Base-by-base conservation (phyloP, 768 basidiomycete genomes). In the Rubroboletus pulcherrimus region DNA sequence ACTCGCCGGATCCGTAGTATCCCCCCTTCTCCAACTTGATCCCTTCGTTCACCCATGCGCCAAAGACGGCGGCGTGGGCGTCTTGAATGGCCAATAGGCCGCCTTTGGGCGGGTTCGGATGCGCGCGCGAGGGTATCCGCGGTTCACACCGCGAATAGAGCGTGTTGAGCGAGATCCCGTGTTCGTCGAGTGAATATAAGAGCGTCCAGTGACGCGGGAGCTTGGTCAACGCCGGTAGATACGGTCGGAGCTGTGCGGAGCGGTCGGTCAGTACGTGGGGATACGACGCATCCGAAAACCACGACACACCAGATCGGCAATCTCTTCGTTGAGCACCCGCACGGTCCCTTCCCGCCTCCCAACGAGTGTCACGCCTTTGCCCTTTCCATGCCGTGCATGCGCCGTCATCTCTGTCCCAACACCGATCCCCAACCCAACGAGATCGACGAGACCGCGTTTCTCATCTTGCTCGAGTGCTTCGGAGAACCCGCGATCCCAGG, bases 81-180 rank as follows among this genome's bases (percentile, higher is more conserved):
- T 93, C 93, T 41, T 77, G 78, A 1, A 94, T 71, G 7, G 83
- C 79, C 1, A 98, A 61, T 10, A 98, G 60, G 42, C 82, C 82
- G 2, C 80, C 77, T 35, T 74, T 74, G 33, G 66, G 72, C 4
- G 63, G 59, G 12, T 62, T 59, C 5, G 67, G 65, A 26, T 63
- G 61, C 0, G 58, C 60, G 3, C 61, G 57, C 7, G 63, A 56
- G 1, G 71, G 71, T 19, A 66, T 34, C 24, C 72, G 70, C 5
- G 69, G 63, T 49, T 81, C 82, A 51, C 86, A 89, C 1, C 79
- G 79, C 3, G 78, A 64, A 69, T 97, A 98, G 6, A 98, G 79
- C 1, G 96, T 97, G 43, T 87, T 85, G 14, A 98, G 77, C 12
- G 93, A 95, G 43, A 95, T 93, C 0, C 96, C 96, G 62, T 98